phyloP scores from a whole-genome alignment of 306 rosid species.

The Citrullus mucosospermus region DNA sequence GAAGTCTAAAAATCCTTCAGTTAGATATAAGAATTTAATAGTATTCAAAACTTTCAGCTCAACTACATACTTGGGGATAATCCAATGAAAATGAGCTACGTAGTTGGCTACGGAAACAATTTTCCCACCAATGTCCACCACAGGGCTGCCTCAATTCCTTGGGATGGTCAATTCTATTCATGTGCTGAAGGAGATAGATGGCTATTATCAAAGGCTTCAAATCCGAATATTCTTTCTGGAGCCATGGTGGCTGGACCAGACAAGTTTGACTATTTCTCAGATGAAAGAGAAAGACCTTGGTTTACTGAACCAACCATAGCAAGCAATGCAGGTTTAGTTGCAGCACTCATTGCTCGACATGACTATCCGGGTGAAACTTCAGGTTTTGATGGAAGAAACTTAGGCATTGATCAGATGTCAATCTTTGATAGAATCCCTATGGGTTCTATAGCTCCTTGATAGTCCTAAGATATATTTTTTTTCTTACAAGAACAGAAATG shows the following conservation, averaged over 20 bases:
- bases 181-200: conserved; percentile 48
- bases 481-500: neutral
- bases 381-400: conserved; percentile 16
- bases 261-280: conserved; percentile 35
- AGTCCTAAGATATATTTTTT: neutral
- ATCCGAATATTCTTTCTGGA: conserved; percentile 58
- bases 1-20: neutral
- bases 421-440: conserved; percentile 19
- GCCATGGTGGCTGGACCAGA: conserved; percentile 83
- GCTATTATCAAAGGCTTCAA: conserved; percentile 34
- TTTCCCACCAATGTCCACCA: conserved; percentile 67
- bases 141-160: conserved; percentile 68
- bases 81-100: conserved; percentile 66
- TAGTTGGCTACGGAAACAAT: conserved; percentile 54
- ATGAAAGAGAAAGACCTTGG: conserved; percentile 41
- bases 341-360: conserved; percentile 68
- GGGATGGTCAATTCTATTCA: conserved; percentile 28
- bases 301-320: conserved; percentile 66
- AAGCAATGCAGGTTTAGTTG: conserved; percentile 79
- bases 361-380: conserved; percentile 24
- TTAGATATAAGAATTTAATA: neutral
- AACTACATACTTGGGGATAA: conserved; percentile 71
- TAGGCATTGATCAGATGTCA: conserved; percentile 46
- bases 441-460: conserved; percentile 6
- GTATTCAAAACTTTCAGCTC: conserved; percentile 25